Base-by-base conservation (phyloP, 176 grass and related monocot genomes). In the Oryza punctata region DNA sequence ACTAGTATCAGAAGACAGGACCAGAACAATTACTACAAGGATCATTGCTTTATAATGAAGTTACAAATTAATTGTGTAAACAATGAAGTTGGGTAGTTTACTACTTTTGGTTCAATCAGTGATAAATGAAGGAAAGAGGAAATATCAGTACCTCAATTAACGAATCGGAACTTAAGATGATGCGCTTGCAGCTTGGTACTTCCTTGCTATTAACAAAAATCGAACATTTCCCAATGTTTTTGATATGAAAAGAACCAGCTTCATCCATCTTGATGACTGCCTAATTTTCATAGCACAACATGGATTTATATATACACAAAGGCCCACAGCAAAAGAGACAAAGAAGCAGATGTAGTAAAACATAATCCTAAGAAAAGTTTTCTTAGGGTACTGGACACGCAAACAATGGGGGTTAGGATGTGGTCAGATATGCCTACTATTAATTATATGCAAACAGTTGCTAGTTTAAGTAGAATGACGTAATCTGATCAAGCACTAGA, bases 191-290 rank as follows among this genome's bases (percentile, higher is more conserved):
- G 66, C 85, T 59, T 81, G 83, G 89, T 81, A 99, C 91, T 89
- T 99, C 93, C 88, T 90, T 99, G 88, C 91, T 91, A 33, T 99
- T 94, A 69, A 99, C 87, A 91, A 92, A 99, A 43, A 99, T 86
- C 19, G 96, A 85, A 81, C 67, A 96, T 70, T 96, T 96, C 21
- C 93, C 96, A 35, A 87, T 92, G 87, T 98, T 98, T 70, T 87
- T 98, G 67, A 98, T 93, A 78, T 92, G 87, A 82, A 99, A 96
- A 73, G 74, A 90, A 28, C 93, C 96, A 69, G 68, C 77, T 85
- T 96, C 90, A 81, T 99, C 96, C 93, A 98, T 93, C 79, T 91
- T 98, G 88, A 98, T 93, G 43, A 95, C 81, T 1, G 93, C 93
- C 96, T 98, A 82, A 43, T 72, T 84, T 18, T 74, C 82, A 86